Conservation (phyloP, 2,329 filamentous ascomycete genomes). For the Tolypocladium inflatum region DNA sequence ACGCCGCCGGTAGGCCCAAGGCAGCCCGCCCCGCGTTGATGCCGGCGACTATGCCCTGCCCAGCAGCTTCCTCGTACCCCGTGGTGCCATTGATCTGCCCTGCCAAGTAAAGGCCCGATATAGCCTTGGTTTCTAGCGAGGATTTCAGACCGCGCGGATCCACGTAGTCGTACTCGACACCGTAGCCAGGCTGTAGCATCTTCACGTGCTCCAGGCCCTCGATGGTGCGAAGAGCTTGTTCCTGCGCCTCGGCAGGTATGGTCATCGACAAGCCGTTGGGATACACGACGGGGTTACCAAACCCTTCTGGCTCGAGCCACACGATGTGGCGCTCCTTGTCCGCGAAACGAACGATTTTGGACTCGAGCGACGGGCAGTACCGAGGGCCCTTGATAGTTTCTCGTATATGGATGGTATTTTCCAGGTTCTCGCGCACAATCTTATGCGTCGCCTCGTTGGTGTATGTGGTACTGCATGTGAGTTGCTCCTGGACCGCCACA, state of each 20-base stretch:
- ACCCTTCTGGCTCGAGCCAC: conserved; percentile 95
- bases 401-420: conserved; percentile 91
- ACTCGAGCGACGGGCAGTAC: conserved; percentile 92
- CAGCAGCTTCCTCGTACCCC: conserved; percentile 94
- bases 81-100: conserved; percentile 98
- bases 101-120: conserved; percentile 79
- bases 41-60: conserved; percentile 84
- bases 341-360: conserved; percentile 82
- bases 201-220: conserved; percentile 77
- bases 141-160: conserved; percentile 80
- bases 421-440: conserved; percentile 79
- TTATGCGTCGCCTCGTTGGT: conserved; percentile 79
- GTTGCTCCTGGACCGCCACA: conserved; percentile 71
- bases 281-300: conserved; percentile 82
- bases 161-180: conserved; percentile 97
- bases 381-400: conserved; percentile 90
- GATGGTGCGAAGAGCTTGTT: conserved; percentile 75
- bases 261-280: conserved; percentile 98
- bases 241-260: conserved; percentile 78
- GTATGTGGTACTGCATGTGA: conserved; percentile 78
- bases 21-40: conserved; percentile 87
- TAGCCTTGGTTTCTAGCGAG: conserved; percentile 91
- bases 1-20: conserved; percentile 53
- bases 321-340: conserved; percentile 78
- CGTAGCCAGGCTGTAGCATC: conserved; percentile 94